phyloP scores from a whole-genome alignment of 305 asterid genomes.

The Fraxinus sp. region DNA sequence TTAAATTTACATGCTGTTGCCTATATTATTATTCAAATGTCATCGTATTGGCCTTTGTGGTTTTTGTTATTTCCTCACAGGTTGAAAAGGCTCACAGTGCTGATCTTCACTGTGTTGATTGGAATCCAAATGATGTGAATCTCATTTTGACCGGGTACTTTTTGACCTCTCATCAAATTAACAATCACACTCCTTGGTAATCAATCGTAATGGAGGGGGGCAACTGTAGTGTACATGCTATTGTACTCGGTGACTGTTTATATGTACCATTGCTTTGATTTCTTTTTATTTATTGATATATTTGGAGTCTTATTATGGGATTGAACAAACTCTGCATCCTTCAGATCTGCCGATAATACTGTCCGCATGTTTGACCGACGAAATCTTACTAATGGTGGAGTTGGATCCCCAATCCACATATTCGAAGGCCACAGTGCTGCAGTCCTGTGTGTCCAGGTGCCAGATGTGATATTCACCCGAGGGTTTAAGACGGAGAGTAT shows the following conservation, averaged over 20 bases:
- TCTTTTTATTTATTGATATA: neutral
- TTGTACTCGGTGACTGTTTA: neutral
- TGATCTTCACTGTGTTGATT: slow-evolving; percentile 85
- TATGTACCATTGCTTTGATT: neutral
- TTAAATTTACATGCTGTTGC: neutral
- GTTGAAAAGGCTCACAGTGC: slow-evolving; percentile 91
- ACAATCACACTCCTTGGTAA: neutral
- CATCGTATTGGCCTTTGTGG: slow-evolving; percentile 29
- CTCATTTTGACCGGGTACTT: slow-evolving; percentile 83
- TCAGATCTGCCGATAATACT: slow-evolving; percentile 92
- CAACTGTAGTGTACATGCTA: neutral
- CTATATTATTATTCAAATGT: slow-evolving; percentile 6
- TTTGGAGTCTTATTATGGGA: neutral
- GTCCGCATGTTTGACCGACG: slow-evolving; percentile 93
- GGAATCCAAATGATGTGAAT: slow-evolving; percentile 89
- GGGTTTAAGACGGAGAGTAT: neutral
- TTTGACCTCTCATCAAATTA: neutral
- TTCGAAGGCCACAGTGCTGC: slow-evolving; percentile 88
- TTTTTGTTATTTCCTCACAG: slow-evolving; percentile 40
- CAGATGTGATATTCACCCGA: neutral
- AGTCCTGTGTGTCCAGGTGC: slow-evolving; percentile 93
- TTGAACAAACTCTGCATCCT: slow-evolving; percentile 18
- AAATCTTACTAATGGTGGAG: slow-evolving; percentile 78
- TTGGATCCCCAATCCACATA: slow-evolving; percentile 79
- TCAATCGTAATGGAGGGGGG: neutral